These are phyloP conservation scores for Hymenoscyphus linearis DNA, from an alignment of 2,329 filamentous ascomycete species.

Conservation along the genomic window DNA sequence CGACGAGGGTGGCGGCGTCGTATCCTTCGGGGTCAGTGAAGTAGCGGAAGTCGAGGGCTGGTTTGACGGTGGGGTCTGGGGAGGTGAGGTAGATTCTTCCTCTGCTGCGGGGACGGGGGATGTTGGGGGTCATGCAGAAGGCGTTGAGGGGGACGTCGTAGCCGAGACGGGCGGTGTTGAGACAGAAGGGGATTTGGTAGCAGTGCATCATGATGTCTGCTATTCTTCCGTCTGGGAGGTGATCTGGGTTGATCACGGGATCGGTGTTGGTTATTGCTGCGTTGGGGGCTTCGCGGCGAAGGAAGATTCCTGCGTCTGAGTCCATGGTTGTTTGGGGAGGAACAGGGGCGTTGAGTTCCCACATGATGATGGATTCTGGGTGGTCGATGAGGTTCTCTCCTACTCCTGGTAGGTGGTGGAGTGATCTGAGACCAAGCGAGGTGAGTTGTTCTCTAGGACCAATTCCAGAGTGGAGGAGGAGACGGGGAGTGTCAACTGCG, in stretches of 20 bases:
- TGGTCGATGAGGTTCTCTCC: constrained; percentile 35
- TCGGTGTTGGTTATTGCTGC: constrained; percentile 50
- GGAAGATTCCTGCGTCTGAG: constrained; percentile 51
- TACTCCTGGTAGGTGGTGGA: constrained; percentile 32
- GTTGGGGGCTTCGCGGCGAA: constrained; percentile 69
- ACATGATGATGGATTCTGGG: constrained; percentile 43
- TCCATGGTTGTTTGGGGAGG: constrained; percentile 47
- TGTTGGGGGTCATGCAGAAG: constrained; percentile 50
- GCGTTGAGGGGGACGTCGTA: constrained; percentile 49
- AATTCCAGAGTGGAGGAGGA: constrained; percentile 37
- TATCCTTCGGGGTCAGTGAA: constrained; percentile 52
- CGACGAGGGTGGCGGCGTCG: constrained; percentile 43
- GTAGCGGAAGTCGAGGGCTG: constrained; percentile 51
- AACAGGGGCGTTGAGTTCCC: constrained; percentile 38
- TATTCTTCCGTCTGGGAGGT: constrained; percentile 61
- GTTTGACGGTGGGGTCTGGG: constrained; percentile 36
- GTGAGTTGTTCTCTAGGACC: constrained; percentile 31
- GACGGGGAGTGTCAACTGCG: constrained; percentile 34
- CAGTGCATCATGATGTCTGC: constrained; percentile 95
- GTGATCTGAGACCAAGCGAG: constrained; percentile 30
- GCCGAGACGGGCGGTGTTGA: constrained; percentile 77
- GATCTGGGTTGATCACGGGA: constrained; percentile 30
- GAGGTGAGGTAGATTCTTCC: constrained; percentile 53
- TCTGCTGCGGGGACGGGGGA: constrained; percentile 56
- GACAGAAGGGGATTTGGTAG: constrained; percentile 89